These are phyloP conservation scores for Rubia balearica DNA, from an alignment of 305 asterid genomes.

Conservation along the genomic window DNA sequence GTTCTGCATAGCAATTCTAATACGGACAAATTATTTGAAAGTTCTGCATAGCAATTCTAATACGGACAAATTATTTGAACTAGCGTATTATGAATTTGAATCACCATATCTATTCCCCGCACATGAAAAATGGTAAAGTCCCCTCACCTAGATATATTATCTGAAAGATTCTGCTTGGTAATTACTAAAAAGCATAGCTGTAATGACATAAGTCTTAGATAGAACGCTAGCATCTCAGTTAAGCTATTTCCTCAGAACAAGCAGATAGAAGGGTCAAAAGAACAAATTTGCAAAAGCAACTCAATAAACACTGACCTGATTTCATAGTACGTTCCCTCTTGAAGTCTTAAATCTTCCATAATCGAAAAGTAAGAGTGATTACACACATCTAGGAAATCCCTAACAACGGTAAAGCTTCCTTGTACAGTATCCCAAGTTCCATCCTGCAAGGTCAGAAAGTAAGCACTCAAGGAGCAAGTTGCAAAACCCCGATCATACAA, in stretches of 20 bases:
- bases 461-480: slow-evolving; percentile 21
- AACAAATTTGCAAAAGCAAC: neutral
- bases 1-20: neutral
- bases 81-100: neutral
- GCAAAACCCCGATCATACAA: slow-evolving; percentile 12
- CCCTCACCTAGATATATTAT: neutral
- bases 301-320: slow-evolving; percentile 42
- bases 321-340: slow-evolving; percentile 61
- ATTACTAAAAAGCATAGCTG: neutral
- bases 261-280: neutral
- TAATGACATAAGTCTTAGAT: neutral
- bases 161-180: neutral
- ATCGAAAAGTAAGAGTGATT: slow-evolving; percentile 68
- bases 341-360: slow-evolving; percentile 57
- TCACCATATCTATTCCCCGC: neutral
- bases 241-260: neutral
- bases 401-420: slow-evolving; percentile 59
- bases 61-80: neutral
- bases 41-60: neutral
- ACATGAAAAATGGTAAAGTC: neutral
- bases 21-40: neutral
- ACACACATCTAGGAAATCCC: slow-evolving; percentile 71
- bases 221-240: neutral
- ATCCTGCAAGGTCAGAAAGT: slow-evolving; percentile 45
- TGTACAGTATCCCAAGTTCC: slow-evolving; percentile 67